These are phyloP conservation scores for Dictyostelium intermedium DNA, from an alignment of 78 protist genomes.

Conservation along the genomic window DNA sequence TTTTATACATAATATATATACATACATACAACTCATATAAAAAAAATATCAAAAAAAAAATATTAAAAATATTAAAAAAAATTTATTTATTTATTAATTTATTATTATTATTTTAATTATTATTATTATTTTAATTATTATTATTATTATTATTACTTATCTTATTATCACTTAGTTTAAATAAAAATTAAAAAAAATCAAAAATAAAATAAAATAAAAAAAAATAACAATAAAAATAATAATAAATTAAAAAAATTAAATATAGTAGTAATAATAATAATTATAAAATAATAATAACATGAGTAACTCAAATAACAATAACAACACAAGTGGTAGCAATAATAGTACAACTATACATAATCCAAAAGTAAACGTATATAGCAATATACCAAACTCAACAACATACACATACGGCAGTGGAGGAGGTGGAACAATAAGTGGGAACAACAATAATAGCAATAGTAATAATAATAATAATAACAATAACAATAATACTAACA, in stretches of 20 bases:
- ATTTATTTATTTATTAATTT: neutral
- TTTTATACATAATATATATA: neutral
- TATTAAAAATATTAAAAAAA: too few relatives aligned
- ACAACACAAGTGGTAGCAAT: too few relatives aligned
- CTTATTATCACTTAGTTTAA: neutral
- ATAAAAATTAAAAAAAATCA: too few relatives aligned
- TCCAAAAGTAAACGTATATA: neutral
- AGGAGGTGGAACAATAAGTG: neutral
- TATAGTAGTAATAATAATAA: neutral
- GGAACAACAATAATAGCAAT: neutral
- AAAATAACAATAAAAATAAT: too few relatives aligned
- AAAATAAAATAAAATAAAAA: too few relatives aligned
- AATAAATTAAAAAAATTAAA: neutral
- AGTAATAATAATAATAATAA: neutral
- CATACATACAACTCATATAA: neutral
- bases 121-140: too few relatives aligned
- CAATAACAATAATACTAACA: neutral
- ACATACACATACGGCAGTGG: neutral
- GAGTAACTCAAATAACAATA: neutral
- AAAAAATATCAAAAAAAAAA: neutral
- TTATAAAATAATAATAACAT: neutral
- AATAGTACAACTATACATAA: neutral
- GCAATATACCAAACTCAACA: neutral
- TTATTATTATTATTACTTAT: neutral
- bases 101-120: too few relatives aligned